Evolutionary conservation across 106 monocot species (phyloP).

Genomic region (Allium fistulosum): DNA sequence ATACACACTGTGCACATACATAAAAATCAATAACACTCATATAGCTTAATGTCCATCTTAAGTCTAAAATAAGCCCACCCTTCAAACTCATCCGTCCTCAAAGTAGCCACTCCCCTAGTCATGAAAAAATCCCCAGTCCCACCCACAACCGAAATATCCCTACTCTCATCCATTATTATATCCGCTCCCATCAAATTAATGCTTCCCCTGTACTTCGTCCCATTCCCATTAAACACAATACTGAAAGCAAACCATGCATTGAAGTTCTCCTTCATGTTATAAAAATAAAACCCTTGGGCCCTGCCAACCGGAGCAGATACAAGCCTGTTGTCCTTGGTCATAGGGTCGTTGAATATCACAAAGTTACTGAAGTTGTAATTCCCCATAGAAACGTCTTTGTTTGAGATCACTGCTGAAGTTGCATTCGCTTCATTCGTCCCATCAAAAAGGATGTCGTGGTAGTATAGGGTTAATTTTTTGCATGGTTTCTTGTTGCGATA

Average conservation of each 20-base stretch:
- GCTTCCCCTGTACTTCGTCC: background rate
- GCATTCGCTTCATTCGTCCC: constrained; percentile 19
- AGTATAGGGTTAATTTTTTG: constrained; percentile 18
- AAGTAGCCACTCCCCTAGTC: constrained; percentile 11
- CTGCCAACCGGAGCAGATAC: constrained; percentile 14
- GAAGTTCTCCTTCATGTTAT: constrained; percentile 13
- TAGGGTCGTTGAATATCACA: constrained; percentile 17
- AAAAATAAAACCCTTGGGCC: constrained; percentile 28
- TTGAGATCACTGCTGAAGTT: constrained; percentile 7
- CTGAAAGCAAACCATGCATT: constrained; percentile 20
- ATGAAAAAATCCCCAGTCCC: constrained; percentile 29
- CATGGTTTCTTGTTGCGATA: constrained; percentile 9
- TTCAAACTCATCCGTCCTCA: background rate
- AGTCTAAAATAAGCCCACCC: constrained; percentile 5
- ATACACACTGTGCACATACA: too few relatives aligned
- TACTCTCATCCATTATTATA: constrained; percentile 1
- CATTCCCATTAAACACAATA: constrained; percentile 23
- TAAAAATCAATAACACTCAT: constrained; percentile 1
- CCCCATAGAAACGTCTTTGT: constrained; percentile 3
- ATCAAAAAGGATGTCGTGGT: constrained; percentile 17
- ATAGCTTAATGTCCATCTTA: constrained; percentile 1
- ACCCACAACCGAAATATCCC: constrained; percentile 18
- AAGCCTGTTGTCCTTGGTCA: constrained; percentile 9
- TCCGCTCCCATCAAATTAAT: constrained; percentile 8
- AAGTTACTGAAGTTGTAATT: constrained; percentile 12